Evolutionary conservation across 1,139 yeast species (phyloP), one percentile per base, ranked within the genome.

Genomic region (Yamadazyma jaroonii): DNA sequence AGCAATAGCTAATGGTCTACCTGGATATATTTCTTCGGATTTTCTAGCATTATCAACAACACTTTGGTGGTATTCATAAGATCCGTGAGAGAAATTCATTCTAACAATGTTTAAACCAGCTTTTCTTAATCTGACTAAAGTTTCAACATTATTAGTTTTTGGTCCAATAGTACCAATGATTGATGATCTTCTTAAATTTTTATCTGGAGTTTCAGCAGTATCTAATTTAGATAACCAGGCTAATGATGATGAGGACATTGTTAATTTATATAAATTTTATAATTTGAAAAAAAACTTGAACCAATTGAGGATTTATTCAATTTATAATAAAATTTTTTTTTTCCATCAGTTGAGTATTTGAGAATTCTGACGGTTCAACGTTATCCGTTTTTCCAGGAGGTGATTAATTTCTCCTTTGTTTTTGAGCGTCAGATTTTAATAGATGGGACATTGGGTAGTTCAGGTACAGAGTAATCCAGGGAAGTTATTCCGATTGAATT

Each of bases 121-220:
- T 70, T 87, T 86, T 78, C 98, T 84, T 63, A 92, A 80, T 62
- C 82, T 79, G 56, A 84, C 89, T 62, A 92, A 72, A 53, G 79
- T 77, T 59, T 90, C 97, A 52, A 82, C 92, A 56, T 75, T 69
- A 81, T 92, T 92, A 69, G 97, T 87, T 75, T 88, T 89, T 58
- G 99, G 99, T 56, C 89, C 98, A 67, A 92, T 92, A 55, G 98
- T 92, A 63, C 98, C 97, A 59, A 92, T 90, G 70, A 92, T 92
- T 46, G 97, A 84, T 43, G 96, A 84, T 67, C 97, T 88, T 74
- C 98, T 92, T 64, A 79, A 76, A 62, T 81, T 82, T 66, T 81
- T 78, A 63, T 85, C 87, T 45, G 97, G 96, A 56, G 88, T 81
- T 53, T 75, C 77, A 48, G 78, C 67, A 54, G 84, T 79, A 71